Evolutionary conservation across 192 early-diverging fungal species (phyloP).

Genomic region (Geosiphon pyriformis): DNA sequence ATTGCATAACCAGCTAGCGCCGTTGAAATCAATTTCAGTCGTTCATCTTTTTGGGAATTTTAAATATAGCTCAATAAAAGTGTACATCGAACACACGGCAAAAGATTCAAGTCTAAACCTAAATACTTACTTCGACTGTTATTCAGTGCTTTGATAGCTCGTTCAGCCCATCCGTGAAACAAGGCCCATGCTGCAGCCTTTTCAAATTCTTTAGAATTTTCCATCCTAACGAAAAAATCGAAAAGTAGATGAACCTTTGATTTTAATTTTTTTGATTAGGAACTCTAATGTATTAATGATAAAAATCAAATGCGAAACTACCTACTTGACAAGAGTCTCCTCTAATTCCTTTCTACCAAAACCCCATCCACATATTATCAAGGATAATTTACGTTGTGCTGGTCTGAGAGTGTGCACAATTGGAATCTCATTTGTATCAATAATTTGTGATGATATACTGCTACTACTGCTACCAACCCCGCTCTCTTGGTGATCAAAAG

Average conservation of each 20-base stretch:
- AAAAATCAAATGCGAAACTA: conserved; percentile 36
- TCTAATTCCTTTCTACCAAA: conserved; percentile 44
- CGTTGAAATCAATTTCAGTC: conserved; percentile 79
- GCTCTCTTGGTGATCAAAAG: neutral
- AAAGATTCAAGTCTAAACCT: conserved; percentile 3
- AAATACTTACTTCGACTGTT: conserved; percentile 34
- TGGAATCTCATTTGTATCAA: conserved; percentile 34
- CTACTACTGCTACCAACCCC: conserved; percentile 12
- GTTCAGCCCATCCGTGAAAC: conserved; percentile 71
- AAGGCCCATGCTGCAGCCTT: conserved; percentile 85
- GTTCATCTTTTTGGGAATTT: conserved; percentile 47
- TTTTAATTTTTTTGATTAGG: too few species aligned
- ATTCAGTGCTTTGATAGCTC: conserved; percentile 67
- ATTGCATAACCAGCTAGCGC: conserved; percentile 50
- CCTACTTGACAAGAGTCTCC: conserved; percentile 38
- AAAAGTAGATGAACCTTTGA: conserved; percentile 42
- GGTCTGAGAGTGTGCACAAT: conserved; percentile 45
- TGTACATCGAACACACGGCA: conserved; percentile 5
- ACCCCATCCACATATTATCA: conserved; percentile 48
- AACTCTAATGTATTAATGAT: conserved; percentile 35
- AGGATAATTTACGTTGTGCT: conserved; percentile 42
- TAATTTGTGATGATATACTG: conserved; percentile 22
- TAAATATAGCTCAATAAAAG: neutral
- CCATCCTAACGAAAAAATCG: conserved; percentile 49
- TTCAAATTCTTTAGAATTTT: conserved; percentile 64